A percentile compares a stretch with the other conserved stretches of the same genome.
These are phyloP conservation scores for Cytospora mali DNA, from an alignment of 2,329 filamentous ascomycete genomes.

Conservation along the genomic window DNA sequence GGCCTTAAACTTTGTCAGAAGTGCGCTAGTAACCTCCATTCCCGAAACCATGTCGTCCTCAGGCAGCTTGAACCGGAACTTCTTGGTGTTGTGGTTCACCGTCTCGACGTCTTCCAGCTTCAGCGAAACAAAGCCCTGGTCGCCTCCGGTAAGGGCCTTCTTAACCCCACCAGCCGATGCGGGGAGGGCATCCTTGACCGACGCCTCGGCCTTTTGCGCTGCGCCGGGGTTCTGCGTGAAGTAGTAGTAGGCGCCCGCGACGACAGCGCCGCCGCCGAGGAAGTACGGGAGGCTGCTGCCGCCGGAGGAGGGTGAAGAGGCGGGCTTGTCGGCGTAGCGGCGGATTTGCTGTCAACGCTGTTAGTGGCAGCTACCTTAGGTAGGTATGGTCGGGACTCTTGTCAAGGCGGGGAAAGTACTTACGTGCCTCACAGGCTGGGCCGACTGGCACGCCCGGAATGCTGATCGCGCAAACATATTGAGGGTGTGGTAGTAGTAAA, in stretches of 20 bases:
- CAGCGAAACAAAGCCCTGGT: conserved; percentile 85
- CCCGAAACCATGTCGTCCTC: conserved; percentile 85
- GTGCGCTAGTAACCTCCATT: conserved; percentile 77
- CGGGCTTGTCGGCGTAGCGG: conserved; percentile 69
- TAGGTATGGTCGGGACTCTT: too few species aligned
- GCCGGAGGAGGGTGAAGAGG: conserved; percentile 47
- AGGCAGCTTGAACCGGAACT: conserved; percentile 82
- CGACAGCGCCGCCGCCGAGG: conserved; percentile 61
- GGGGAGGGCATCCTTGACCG: conserved; percentile 44
- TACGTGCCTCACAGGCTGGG: conserved; percentile 68
- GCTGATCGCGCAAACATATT: conserved; percentile 70
- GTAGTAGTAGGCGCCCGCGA: conserved; percentile 61
- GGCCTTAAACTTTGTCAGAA: conserved; percentile 90
- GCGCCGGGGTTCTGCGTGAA: conserved; percentile 49
- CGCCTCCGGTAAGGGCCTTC: conserved; percentile 74
- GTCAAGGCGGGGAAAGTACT: conserved; percentile 33
- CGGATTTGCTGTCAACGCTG: conserved; percentile 47
- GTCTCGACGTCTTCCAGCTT: conserved; percentile 76
- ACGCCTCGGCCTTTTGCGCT: conserved; percentile 60
- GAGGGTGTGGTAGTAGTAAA: conserved; percentile 25
- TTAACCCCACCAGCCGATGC: conserved; percentile 41
- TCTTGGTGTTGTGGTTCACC: conserved; percentile 95
- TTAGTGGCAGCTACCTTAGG: conserved; percentile 18
- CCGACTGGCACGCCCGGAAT: conserved; percentile 65
- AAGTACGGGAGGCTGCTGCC: conserved; percentile 62